A percentile compares a stretch with the other conserved stretches of the same genome.
Evolutionary conservation across 2,329 filamentous ascomycete species (phyloP).

Genomic region (Metarhizium rileyi): DNA sequence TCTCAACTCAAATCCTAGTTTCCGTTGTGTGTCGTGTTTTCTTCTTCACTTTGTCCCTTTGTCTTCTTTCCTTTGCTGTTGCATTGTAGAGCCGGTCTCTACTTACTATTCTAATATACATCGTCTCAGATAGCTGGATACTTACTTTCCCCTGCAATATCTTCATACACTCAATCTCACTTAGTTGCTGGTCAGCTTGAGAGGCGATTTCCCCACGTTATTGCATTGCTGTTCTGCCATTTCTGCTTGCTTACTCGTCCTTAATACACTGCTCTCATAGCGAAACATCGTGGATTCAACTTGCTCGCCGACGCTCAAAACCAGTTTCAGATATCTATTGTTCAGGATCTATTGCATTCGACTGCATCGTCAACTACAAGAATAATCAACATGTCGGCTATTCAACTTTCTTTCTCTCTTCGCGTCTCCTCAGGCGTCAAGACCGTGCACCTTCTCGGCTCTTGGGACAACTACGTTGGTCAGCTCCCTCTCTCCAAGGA

Average conservation of each 20-base stretch:
- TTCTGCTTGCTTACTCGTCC: constrained; percentile 17
- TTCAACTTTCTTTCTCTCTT: constrained; percentile 92
- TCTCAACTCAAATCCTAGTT: constrained; percentile 45
- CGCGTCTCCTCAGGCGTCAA: constrained; percentile 94
- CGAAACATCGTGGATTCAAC: constrained; percentile 43
- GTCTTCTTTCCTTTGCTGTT: constrained; percentile 28
- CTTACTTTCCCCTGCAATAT: constrained; percentile 3
- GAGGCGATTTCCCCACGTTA: constrained; percentile 15
- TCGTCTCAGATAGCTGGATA: constrained; percentile 11
- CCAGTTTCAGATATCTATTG: constrained; percentile 9
- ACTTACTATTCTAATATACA: constrained; percentile 25
- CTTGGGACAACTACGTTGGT: constrained; percentile 94
- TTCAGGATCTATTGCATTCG: constrained; percentile 22
- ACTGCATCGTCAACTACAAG: constrained; percentile 1
- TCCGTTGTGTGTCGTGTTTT: constrained; percentile 30
- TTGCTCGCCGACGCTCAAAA: constrained; percentile 38
- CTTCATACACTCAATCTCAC: background rate
- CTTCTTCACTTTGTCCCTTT: constrained; percentile 21
- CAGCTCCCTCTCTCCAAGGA: constrained; percentile 94
- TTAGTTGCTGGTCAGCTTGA: constrained; percentile 33
- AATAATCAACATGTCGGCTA: constrained; percentile 63
- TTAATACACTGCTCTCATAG: constrained; percentile 32
- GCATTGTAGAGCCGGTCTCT: constrained; percentile 45
- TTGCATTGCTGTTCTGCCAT: constrained; percentile 11
- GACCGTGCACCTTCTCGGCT: constrained; percentile 93